phyloP scores from a whole-genome alignment of 1,139 yeast species.

The Hemisphaericaspora xylofermentans region DNA sequence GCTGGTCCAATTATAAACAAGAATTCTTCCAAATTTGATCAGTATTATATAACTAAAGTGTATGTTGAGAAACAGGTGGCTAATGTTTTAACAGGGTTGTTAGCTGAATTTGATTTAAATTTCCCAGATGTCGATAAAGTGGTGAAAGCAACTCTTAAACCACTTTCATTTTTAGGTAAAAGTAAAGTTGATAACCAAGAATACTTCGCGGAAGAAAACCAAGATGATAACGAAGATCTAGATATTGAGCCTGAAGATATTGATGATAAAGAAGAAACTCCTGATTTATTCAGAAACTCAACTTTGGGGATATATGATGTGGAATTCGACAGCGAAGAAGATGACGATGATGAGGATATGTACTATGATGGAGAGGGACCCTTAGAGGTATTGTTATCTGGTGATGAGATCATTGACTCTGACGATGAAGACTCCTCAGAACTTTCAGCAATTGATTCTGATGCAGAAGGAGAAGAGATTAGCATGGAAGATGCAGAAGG shows the following conservation, averaged over 20 bases:
- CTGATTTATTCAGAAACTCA: constrained; percentile 82
- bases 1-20: constrained; percentile 48
- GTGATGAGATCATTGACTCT: constrained; percentile 26
- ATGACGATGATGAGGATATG: constrained; percentile 29
- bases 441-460: constrained; percentile 28
- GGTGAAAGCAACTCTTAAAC: constrained; percentile 56
- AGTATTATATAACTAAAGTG: constrained; percentile 58
- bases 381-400: constrained; percentile 37
- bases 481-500: constrained; percentile 23
- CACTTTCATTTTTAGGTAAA: constrained; percentile 62
- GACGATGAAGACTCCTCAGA: constrained; percentile 25
- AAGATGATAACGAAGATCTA: constrained; percentile 52
- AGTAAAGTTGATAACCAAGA: constrained; percentile 60
- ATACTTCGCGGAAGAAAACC: constrained; percentile 49
- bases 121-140: constrained; percentile 65
- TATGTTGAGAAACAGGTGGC: constrained; percentile 69
- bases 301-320: constrained; percentile 94
- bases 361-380: constrained; percentile 22
- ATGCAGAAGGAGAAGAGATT: constrained; percentile 24
- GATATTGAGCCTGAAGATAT: constrained; percentile 54
- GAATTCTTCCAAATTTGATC: constrained; percentile 53
- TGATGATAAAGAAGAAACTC: constrained; percentile 75
- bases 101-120: constrained; percentile 69
- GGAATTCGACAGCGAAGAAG: constrained; percentile 65
- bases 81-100: constrained; percentile 50